Conservation (phyloP, 805 yeast species). For the Candida gorgasii region DNA sequence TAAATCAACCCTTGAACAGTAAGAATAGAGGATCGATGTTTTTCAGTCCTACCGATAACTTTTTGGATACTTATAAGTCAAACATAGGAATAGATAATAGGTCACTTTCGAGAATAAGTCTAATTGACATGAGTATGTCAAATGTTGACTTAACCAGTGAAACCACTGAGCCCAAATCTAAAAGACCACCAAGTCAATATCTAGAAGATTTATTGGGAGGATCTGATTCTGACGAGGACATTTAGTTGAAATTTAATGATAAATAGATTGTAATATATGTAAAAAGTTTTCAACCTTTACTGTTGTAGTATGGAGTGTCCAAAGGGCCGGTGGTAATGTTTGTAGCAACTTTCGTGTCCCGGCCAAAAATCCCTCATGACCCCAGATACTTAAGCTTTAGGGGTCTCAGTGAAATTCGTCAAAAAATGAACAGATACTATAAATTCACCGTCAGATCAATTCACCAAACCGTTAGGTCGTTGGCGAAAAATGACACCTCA, state of each 20-base stretch:
- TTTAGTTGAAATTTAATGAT: too few species aligned
- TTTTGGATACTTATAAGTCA: not conserved
- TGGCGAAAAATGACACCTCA: constrained; percentile 57
- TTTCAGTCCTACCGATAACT: constrained; percentile 46
- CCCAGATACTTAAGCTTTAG: constrained; percentile 7
- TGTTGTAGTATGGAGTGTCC: not conserved
- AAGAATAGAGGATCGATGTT: constrained; percentile 47
- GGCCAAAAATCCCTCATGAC: constrained; percentile 4
- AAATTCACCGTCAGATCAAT: constrained; percentile 2
- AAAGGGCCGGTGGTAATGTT: constrained; percentile 24
- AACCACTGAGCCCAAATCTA: not conserved
- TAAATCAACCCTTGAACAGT: constrained; percentile 22
- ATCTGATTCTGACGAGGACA: constrained; percentile 18
- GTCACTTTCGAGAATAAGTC: not conserved
- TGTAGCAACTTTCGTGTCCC: constrained; percentile 35
- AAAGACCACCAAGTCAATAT: constrained; percentile 43
- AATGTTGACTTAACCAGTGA: not conserved
- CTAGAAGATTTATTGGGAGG: constrained; percentile 44
- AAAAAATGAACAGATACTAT: constrained; percentile 5
- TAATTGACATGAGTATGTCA: constrained; percentile 3
- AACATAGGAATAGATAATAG: not conserved
- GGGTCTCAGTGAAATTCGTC: constrained; percentile 3
- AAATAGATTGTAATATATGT: not conserved
- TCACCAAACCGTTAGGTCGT: constrained; percentile 2
- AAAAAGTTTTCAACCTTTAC: not conserved